Evolutionary conservation across 169 alveolate species (phyloP), one percentile per base, ranked within the genome.

Genomic region (Plasmodium cynomolgi): DNA sequence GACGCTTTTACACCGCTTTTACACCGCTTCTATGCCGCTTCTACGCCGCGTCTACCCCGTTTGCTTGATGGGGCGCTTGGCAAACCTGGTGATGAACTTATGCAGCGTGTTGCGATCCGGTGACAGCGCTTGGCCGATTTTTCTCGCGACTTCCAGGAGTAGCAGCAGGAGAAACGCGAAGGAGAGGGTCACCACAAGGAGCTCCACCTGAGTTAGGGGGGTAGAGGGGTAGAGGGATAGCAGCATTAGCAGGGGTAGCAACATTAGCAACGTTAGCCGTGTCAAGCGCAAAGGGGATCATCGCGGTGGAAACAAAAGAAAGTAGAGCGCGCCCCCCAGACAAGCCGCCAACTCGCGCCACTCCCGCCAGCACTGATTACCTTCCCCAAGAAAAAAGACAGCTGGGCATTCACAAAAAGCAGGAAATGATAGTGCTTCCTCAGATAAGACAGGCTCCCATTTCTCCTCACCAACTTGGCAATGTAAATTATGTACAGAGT

Each of bases 351-450:
- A 15, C 4, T 1, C 2, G n/a, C 3, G 6, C 72, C 72, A 15
- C 29, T 0, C 0, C 0, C 26, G 0, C 9, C 33, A 54, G 20
- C 71, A 56, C 15, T 15, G 23, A 33, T 84, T 84, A 84, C 93
- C 29, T 62, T 73, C n/a, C 72, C 47, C 1, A 20, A 31, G 26
- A 47, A 3, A 20, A 84, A 84, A 31, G 93, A 47, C 77, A 84
- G 31, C 20, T 50, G 34, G 7, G 29, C 62, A 84, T 84, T 84
- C 41, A 84, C 8, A 41, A 62, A 73, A 9, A 84, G 84, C 8
- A 84, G 93, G 29, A 84, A 84, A 50, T 84, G 93, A 15, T 84
- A 84, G 62, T 84, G 93, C 56, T 84, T 84, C 62, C 93, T 29
- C 20, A 84, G 58, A 37, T 74, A 74, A 7, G 79, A 33, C 23